Conservation (phyloP, 1,139 yeast species). For the Geotrichum reessii region DNA sequence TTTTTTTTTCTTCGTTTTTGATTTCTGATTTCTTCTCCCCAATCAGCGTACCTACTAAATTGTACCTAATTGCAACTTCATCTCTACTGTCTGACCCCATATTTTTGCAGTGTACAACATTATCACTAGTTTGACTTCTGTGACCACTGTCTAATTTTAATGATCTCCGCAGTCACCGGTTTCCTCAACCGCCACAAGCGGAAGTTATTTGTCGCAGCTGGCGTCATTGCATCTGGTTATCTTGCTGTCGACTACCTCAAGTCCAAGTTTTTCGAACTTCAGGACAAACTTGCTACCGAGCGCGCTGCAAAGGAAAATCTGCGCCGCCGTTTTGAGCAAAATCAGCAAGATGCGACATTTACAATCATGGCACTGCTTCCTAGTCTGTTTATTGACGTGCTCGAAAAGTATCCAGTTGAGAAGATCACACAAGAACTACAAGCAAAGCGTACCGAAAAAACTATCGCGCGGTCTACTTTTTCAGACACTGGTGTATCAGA, state of each 20-base stretch:
- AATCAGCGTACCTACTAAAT: background rate
- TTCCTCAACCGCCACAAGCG: conserved; percentile 59
- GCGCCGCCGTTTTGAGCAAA: conserved; percentile 67
- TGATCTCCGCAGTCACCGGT: conserved; percentile 48
- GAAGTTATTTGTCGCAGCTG: conserved; percentile 53
- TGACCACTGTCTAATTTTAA: conserved; percentile 22
- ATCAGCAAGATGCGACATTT: conserved; percentile 84
- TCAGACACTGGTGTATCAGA: conserved; percentile 20
- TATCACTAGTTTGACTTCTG: background rate
- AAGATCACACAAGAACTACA: conserved; percentile 65
- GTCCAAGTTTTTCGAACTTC: conserved; percentile 58
- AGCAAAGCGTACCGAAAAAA: conserved; percentile 46
- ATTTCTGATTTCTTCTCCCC: background rate
- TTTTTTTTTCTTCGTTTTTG: background rate
- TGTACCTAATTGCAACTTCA: background rate
- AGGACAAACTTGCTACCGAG: conserved; percentile 65
- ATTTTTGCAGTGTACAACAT: background rate
- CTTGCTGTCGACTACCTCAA: conserved; percentile 55
- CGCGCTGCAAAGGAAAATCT: conserved; percentile 61
- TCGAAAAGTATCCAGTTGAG: conserved; percentile 65
- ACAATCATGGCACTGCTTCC: conserved; percentile 82
- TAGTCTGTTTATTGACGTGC: conserved; percentile 60
- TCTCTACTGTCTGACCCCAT: background rate
- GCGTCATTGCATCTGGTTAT: conserved; percentile 55
- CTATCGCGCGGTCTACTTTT: conserved; percentile 9